These are phyloP conservation scores for Astrothelium subdiscretum DNA, from an alignment of 495 filamentous ascomycete species.

Conservation along the genomic window DNA sequence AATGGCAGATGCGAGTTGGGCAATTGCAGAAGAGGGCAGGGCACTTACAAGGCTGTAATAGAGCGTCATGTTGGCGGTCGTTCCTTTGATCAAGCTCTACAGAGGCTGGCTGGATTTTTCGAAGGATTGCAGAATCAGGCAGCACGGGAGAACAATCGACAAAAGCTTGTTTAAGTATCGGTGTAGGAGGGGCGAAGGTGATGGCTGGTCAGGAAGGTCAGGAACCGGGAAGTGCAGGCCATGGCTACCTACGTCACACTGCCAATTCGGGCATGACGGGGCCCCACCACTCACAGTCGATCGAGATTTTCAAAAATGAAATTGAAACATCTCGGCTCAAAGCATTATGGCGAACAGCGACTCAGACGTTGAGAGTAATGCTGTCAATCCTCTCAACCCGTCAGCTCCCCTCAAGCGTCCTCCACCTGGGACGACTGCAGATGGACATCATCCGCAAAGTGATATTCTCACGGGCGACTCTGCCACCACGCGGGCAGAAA, in stretches of 20 bases:
- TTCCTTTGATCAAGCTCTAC: background rate
- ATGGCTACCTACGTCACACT: background rate
- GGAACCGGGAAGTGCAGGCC: constrained; percentile 5
- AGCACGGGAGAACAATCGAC: background rate
- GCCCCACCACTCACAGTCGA: background rate
- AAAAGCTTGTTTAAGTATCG: background rate
- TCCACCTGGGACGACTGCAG: background rate
- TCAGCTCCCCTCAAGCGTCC: constrained; percentile 3
- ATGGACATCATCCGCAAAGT: constrained; percentile 9
- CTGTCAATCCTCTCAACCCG: constrained; percentile 10
- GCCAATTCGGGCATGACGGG: too few species aligned
- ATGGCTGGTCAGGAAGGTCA: constrained; percentile 4
- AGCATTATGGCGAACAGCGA: background rate
- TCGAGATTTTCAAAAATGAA: background rate
- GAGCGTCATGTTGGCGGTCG: constrained; percentile 71
- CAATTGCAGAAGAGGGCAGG: constrained; percentile 4
- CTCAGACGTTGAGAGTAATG: background rate
- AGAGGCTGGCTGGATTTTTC: background rate
- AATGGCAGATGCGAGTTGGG: background rate
- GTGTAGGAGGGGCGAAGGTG: background rate
- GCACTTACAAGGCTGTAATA: constrained; percentile 90
- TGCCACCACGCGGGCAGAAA: constrained; percentile 18
- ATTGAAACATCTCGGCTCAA: too few species aligned
- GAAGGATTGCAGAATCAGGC: background rate
- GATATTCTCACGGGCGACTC: constrained; percentile 16